These are phyloP conservation scores for Wickerhamiella azymoides DNA, from an alignment of 805 yeast species.

Conservation along the genomic window DNA sequence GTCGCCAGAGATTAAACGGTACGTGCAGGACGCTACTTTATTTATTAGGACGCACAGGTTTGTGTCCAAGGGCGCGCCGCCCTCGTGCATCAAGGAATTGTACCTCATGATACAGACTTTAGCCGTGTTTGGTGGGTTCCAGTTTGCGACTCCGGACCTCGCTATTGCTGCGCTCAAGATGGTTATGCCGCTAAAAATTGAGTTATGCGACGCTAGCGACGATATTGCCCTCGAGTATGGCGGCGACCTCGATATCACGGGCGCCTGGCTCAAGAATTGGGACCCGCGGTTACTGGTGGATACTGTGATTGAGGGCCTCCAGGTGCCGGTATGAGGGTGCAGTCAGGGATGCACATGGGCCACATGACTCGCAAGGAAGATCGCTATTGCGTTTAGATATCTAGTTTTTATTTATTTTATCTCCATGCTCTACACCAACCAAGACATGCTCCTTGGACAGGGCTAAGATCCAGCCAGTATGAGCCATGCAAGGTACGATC, in stretches of 20 bases:
- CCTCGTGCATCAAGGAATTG: constrained; percentile 32
- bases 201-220: constrained; percentile 28
- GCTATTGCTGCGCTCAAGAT: constrained; percentile 38
- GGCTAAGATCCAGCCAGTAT: no score
- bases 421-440: no score
- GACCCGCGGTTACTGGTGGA: constrained; percentile 37
- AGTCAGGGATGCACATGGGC: no score
- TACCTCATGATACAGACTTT: constrained; percentile 28
- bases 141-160: constrained; percentile 39
- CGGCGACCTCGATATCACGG: constrained; percentile 33
- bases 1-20: constrained; percentile 37
- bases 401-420: no score
- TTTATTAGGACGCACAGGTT: constrained; percentile 42
- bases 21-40: constrained; percentile 43
- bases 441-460: no score
- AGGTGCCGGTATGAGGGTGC: constrained; percentile 41
- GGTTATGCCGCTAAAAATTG: constrained; percentile 35
- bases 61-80: constrained; percentile 39
- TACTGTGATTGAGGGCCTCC: constrained; percentile 36
- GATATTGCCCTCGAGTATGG: constrained; percentile 47
- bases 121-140: constrained; percentile 30
- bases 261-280: constrained; percentile 32
- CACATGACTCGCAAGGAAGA: no score
- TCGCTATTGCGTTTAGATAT: no score
- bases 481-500: no score